Conservation (phyloP, 2,329 filamentous ascomycete genomes). For the Sporothrix luriei region DNA sequence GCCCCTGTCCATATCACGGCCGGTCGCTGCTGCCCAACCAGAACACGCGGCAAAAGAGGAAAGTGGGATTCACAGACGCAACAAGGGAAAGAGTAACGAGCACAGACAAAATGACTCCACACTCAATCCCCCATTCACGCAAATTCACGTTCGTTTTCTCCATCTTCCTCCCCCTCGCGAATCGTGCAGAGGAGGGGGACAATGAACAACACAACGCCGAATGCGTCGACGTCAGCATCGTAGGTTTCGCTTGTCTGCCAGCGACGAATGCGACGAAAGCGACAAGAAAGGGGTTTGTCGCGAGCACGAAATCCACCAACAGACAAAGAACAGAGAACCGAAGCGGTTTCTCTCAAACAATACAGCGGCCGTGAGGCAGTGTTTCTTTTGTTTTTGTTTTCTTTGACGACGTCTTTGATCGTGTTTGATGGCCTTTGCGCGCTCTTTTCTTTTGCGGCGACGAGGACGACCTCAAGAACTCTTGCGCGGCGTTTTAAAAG, state of each 20-base stretch:
- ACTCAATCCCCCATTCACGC: slow-evolving; percentile 9
- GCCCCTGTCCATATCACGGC: neutral
- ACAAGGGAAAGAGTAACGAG: neutral
- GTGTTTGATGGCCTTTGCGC: slow-evolving; percentile 3
- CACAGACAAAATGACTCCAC: slow-evolving; percentile 17
- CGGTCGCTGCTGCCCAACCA: slow-evolving; percentile 29
- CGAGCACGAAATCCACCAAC: neutral
- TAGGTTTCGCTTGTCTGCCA: slow-evolving; percentile 14
- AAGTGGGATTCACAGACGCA: slow-evolving; percentile 7
- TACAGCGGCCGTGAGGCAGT: neutral
- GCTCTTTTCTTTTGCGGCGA: neutral
- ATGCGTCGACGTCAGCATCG: slow-evolving; percentile 31
- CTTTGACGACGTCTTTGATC: slow-evolving; percentile 14
- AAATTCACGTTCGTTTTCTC: neutral
- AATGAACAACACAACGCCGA: slow-evolving; percentile 33
- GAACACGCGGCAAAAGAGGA: neutral
- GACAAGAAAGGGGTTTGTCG: neutral
- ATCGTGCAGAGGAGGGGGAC: slow-evolving; percentile 21
- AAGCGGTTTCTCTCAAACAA: neutral
- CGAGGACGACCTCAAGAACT: neutral
- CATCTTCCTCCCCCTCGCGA: neutral
- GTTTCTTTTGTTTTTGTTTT: slow-evolving; percentile 10
- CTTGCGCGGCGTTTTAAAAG: neutral
- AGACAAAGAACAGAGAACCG: slow-evolving; percentile 10
- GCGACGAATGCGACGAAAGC: slow-evolving; percentile 19